Evolutionary conservation across 2,329 filamentous ascomycete species (phyloP), one percentile per base, ranked within the genome.

Genomic region (Aspergillus aculeatus): DNA sequence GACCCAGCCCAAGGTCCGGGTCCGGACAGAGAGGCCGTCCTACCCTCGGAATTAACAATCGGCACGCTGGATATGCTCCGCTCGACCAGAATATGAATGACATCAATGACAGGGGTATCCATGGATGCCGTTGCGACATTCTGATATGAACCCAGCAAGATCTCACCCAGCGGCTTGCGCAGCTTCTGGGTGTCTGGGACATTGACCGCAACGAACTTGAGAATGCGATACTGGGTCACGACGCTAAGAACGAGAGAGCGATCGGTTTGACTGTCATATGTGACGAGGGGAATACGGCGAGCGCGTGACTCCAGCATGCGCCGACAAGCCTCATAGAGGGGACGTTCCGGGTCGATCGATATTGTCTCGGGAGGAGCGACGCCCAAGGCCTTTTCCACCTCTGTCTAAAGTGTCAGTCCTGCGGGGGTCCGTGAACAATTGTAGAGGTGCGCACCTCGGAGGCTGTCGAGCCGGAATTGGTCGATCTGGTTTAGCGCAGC

Each of bases 181-280:
- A 99, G 80, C 72, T 92, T 85, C 68, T 96, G 89, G 4, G 94
- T 97, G 73, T 96, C 90, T 68, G 89, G 87, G 47, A 91, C 87
- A 77, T 99, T 99, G 77, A 99, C 94, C 11, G 95, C 93, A 63
- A 99, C 96, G 75, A 99, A 99, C 75, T 99, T 99, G 65, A 99
- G 85, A 68, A 99, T 98, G 60, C 96, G 90, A 77, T 99, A 99
- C 76, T 99, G 95, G 0, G 95, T 99, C 60, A 99, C 90, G 62
- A 99, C 95, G 69, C 92, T 97, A 62, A 99, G 91, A 19, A 99
- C 92, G 79, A 94, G 95, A 71, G 95, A 88, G 64, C 92, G 86
- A 58, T 90, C 88, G 2, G 95, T 99, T 77, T 99, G 95, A 72
- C 96, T 93, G 72, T 99, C 95, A 64, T 91, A 85, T 68, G 97